Base-by-base conservation (phyloP, 306 rosid genomes). In the Lathyrus aphaca region DNA sequence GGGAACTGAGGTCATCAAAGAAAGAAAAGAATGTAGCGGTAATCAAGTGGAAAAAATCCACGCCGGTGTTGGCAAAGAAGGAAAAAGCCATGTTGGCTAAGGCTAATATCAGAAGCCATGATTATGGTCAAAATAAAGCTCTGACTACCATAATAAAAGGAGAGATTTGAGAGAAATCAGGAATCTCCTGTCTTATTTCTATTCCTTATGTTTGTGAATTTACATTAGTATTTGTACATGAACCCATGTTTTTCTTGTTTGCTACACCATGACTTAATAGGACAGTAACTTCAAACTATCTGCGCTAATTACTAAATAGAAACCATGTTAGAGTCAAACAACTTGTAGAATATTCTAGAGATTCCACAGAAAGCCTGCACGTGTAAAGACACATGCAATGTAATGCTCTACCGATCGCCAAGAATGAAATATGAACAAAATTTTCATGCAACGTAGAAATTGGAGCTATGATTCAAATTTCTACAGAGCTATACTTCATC, bases 391-490 rank as follows among this genome's bases (percentile, higher is more conserved):
- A 13, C 62, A 6, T 39, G 40, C 10, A 38, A 12, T 10, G 32
- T 61, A 38, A 61, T 62, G 49, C 32, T 62, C 67, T 38, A 62
- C 27, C 32, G 5, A 60, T 18, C 66, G 17, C 66, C 46, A 62
- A 12, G 53, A 42, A 68, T 39, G 7, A 60, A 68, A 42, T 68
- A 30, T 35, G 64, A 65, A 35, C 30, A 49, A 58, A 16, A 66
- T 29, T 64, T 45, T 53, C 51, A 67, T 46, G 40, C 44, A 71
- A 17, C 37, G 61, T 10, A 65, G 5, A 80, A 43, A 48, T 32
- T 32, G 40, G 66, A 57, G 51, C 30, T 38, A 12, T 15, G 19
- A 68, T 29, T 43, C 49, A 75, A 40, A 19, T 15, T 56, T 64
- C 54, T 10, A 42, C 58, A 46, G 44, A 27, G 18, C 30, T 17